These are phyloP conservation scores for Telopea speciosissima DNA, from an alignment of 177 flowering plant species.

Conservation along the genomic window DNA sequence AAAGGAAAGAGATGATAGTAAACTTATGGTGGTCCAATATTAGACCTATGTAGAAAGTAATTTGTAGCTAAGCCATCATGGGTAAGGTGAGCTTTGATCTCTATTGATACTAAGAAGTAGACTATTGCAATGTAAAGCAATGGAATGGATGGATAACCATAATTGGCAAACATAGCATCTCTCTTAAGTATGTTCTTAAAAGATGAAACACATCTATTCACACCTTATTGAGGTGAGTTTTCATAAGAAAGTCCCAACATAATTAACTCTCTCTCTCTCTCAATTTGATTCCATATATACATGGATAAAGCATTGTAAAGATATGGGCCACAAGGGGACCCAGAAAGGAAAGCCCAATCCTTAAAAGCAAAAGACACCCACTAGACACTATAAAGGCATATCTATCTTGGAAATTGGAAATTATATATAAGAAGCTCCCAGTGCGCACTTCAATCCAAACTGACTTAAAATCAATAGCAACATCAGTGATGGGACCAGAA, in stretches of 20 bases:
- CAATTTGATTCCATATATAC: not conserved
- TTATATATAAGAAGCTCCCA: no score
- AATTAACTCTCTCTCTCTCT: not conserved
- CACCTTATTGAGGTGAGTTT: not conserved
- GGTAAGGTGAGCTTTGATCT: not conserved
- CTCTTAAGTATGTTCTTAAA: not conserved
- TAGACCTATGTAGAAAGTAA: not conserved
- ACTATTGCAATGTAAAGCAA: not conserved
- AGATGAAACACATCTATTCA: not conserved
- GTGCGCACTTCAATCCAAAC: no score
- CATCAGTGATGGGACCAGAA: no score
- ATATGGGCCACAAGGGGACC: not conserved
- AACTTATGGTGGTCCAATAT: not conserved
- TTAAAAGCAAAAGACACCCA: not conserved
- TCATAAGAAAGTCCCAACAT: not conserved
- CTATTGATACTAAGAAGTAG: not conserved
- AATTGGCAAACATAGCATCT: not conserved
- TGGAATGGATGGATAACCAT: not conserved
- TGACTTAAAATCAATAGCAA: no score
- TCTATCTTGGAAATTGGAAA: no score
- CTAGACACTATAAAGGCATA: no score
- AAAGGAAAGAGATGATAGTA: not conserved
- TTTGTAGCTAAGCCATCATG: not conserved
- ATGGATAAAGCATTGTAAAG: not conserved
- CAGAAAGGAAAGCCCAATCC: not conserved